Percentiles rank a stretch among this genome's conserved stretches.
These are phyloP conservation scores for Talaromyces sp. DNA, from an alignment of 2,329 filamentous ascomycete genomes.

Conservation along the genomic window DNA sequence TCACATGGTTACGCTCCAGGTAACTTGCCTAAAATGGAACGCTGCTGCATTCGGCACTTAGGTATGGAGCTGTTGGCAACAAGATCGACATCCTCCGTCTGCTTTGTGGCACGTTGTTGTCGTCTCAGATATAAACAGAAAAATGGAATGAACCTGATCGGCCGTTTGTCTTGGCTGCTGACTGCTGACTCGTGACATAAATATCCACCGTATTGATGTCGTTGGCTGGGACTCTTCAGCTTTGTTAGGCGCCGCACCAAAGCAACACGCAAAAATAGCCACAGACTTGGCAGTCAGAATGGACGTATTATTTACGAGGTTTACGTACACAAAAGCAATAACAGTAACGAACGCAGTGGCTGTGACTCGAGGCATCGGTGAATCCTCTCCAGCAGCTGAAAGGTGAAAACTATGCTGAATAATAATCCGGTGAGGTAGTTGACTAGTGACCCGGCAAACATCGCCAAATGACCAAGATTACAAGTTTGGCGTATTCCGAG, in stretches of 20 bases:
- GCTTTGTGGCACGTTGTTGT: background rate
- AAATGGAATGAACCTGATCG: background rate
- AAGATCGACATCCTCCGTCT: background rate
- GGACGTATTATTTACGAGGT: background rate
- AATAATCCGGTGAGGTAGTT: constrained; percentile 1
- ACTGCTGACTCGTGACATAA: background rate
- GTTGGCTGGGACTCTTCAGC: background rate
- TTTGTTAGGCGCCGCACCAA: background rate
- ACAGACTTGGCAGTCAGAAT: background rate
- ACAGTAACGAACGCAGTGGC: background rate
- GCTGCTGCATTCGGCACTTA: background rate
- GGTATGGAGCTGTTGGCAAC: background rate
- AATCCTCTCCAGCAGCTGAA: background rate
- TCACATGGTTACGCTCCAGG: background rate
- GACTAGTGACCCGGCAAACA: background rate
- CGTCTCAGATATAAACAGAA: constrained; percentile 7
- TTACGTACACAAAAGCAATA: background rate
- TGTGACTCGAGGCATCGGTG: background rate
- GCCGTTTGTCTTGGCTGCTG: constrained; percentile 1
- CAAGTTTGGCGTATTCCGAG: background rate
- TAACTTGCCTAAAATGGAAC: background rate
- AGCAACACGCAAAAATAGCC: background rate
- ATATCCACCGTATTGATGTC: background rate
- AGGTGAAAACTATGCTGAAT: background rate
- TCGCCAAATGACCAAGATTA: background rate